These are phyloP conservation scores for Tetrahymena elliotti DNA, from an alignment of 73 alveolate genomes.

Conservation along the genomic window DNA sequence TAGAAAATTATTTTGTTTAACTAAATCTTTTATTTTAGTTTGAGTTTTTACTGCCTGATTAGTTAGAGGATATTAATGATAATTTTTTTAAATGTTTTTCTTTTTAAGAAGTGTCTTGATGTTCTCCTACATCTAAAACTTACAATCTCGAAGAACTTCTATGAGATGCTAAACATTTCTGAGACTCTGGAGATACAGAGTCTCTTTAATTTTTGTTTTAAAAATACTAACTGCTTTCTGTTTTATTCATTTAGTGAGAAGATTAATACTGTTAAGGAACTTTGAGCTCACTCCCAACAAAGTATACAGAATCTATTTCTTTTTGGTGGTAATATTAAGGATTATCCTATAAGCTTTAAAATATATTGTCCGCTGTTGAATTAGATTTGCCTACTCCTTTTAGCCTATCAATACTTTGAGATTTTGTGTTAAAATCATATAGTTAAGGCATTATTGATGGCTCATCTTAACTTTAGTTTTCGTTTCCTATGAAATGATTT, in stretches of 20 bases:
- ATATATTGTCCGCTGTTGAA: background rate
- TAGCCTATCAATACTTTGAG: background rate
- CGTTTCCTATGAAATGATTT: too few species aligned
- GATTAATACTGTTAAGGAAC: background rate
- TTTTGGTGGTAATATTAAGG: background rate
- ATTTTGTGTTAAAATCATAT: background rate
- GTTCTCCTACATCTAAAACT: too few species aligned
- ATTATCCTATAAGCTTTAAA: too few species aligned
- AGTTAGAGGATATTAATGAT: background rate
- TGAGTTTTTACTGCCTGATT: background rate
- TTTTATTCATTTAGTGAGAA: too few species aligned
- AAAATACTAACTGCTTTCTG: background rate
- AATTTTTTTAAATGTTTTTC: background rate
- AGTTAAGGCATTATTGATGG: background rate
- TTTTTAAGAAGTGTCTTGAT: background rate
- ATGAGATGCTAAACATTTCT: background rate
- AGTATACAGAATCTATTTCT: background rate
- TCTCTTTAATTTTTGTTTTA: background rate
- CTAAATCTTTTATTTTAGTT: background rate
- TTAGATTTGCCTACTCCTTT: background rate
- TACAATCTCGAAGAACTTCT: background rate
- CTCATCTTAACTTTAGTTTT: background rate
- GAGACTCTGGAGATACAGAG: background rate
- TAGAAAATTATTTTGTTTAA: too few species aligned
- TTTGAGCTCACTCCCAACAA: background rate